Conservation (phyloP, 768 basidiomycete genomes). For the Trametes villosa region DNA sequence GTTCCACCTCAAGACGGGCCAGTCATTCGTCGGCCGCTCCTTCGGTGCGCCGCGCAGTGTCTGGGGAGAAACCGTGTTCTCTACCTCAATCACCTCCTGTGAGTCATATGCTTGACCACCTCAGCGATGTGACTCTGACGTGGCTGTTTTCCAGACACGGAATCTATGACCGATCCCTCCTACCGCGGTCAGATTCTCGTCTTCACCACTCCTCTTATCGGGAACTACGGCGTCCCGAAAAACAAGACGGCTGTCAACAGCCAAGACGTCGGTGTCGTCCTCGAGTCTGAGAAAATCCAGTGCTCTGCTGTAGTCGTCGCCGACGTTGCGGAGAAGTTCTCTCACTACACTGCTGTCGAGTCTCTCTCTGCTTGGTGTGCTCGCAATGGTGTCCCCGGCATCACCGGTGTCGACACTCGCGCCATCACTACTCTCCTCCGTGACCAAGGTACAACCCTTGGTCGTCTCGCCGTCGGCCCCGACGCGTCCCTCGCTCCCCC, state of each 20-base stretch:
- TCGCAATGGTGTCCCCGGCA: slow-evolving; percentile 86
- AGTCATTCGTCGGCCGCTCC: slow-evolving; percentile 86
- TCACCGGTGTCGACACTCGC: slow-evolving; percentile 97
- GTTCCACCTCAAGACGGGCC: slow-evolving; percentile 91
- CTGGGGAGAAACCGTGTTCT: slow-evolving; percentile 98
- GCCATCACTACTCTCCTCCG: slow-evolving; percentile 93
- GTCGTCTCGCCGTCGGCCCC: slow-evolving; percentile 82
- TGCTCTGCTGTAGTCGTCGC: slow-evolving; percentile 93
- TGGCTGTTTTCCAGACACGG: slow-evolving; percentile 73
- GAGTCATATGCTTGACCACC: slow-evolving; percentile 33
- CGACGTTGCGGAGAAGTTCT: slow-evolving; percentile 93
- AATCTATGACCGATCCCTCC: slow-evolving; percentile 99
- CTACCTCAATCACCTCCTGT: slow-evolving; percentile 99
- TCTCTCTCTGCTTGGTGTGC: slow-evolving; percentile 93
- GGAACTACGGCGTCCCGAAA: slow-evolving; percentile 94
- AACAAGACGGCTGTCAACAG: slow-evolving; percentile 76
- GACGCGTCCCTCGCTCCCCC: slow-evolving; percentile 69
- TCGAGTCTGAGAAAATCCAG: slow-evolving; percentile 90
- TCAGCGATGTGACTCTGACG: neutral
- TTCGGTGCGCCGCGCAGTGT: slow-evolving; percentile 89
- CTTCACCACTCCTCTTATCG: slow-evolving; percentile 97
- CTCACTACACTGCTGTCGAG: slow-evolving; percentile 93
- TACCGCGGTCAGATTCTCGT: slow-evolving; percentile 98
- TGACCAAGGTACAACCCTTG: slow-evolving; percentile 96
- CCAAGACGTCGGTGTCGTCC: slow-evolving; percentile 81